Evolutionary conservation across 1,284 basidiomycete species (phyloP), one percentile per base, ranked within the genome.

Genomic region (Ceratobasidium sp.): DNA sequence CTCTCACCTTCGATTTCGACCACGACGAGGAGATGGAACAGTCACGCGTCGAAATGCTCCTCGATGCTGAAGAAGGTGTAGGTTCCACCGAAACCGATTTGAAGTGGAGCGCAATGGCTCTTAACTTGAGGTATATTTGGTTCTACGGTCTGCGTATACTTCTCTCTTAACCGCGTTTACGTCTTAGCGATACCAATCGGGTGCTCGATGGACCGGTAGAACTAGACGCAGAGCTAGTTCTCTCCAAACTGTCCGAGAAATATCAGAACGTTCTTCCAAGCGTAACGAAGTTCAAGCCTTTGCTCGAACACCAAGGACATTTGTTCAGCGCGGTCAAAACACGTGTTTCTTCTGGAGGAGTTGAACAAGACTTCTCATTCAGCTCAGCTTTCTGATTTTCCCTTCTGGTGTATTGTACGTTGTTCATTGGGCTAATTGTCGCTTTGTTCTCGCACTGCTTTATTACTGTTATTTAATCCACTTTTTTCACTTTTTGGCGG

Each of bases 21-120:
- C 17, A 50, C 22, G 69, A 72, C 56, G 69, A 72, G 1, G 69
- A 72, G 11, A 31, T 41, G 47, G 69, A 72, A 5, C 17, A 50
- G 2, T 72, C 69, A 17, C 69, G 57, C 9, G 69, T 72, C 19
- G 69, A 72, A 33, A 57, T 50, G 36, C 41, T 65, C 47, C 51
- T 69, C 47, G 69, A 72, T 19, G 47, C 47, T 1, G 57, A 62
- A 60, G 31, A 62, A 50, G 45, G 62, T 24, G 9, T 29, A 33
- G 3, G 14, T 17, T 14, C 56, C 19, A 24, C 48, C 17, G 29
- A n/a, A 22, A 33, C 11, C n/a, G 47, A 24, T 19, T 33, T 44
- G 24, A n/a, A 27, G 15, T 62, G 56, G 69, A 9, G 15, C 53
- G 44, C 50, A 53, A 72, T 72, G 69, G 27, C 22, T 29, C 2